Evolutionary conservation across 768 basidiomycete species (phyloP).

Genomic region (Mycena kentingensis): DNA sequence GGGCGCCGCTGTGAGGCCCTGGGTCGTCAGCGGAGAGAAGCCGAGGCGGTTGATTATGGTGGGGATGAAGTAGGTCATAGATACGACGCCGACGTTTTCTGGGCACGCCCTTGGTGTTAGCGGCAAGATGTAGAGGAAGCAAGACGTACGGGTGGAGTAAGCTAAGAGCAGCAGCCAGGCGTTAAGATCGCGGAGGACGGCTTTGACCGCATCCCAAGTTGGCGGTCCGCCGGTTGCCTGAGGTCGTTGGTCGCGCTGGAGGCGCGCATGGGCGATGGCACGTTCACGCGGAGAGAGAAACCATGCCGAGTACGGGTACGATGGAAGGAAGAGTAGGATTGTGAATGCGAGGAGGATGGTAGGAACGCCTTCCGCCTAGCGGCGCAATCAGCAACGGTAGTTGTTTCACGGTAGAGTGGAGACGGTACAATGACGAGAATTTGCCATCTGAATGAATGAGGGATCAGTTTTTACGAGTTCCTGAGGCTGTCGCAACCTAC

Average conservation of each 20-base stretch:
- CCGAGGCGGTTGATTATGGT: slow-evolving; percentile 53
- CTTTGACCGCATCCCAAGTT: slow-evolving; percentile 55
- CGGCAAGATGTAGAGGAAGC: not conserved
- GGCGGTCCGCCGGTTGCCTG: slow-evolving; percentile 57
- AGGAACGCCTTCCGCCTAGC: slow-evolving; percentile 57
- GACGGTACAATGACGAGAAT: slow-evolving; percentile 51
- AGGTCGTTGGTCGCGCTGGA: slow-evolving; percentile 55
- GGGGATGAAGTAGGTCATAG: not conserved
- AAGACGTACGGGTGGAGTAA: slow-evolving; percentile 44
- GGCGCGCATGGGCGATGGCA: slow-evolving; percentile 55
- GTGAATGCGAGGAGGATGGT: slow-evolving; percentile 44
- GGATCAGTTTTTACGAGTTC: not conserved
- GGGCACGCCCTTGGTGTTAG: not conserved
- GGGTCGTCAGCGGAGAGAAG: slow-evolving; percentile 56
- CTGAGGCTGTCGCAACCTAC: slow-evolving; percentile 25
- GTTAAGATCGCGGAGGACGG: slow-evolving; percentile 47
- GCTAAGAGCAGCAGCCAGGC: slow-evolving; percentile 53
- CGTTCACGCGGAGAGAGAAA: slow-evolving; percentile 52
- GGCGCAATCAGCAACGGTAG: not conserved
- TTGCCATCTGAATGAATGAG: slow-evolving; percentile 46
- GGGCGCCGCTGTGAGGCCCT: slow-evolving; percentile 60
- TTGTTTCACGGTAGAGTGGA: not conserved
- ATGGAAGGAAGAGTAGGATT: slow-evolving; percentile 51
- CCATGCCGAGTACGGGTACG: slow-evolving; percentile 53
- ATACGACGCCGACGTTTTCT: slow-evolving; percentile 25